Conservation (phyloP, 192 early-diverging fungal species). For the Linnemannia zychae region DNA sequence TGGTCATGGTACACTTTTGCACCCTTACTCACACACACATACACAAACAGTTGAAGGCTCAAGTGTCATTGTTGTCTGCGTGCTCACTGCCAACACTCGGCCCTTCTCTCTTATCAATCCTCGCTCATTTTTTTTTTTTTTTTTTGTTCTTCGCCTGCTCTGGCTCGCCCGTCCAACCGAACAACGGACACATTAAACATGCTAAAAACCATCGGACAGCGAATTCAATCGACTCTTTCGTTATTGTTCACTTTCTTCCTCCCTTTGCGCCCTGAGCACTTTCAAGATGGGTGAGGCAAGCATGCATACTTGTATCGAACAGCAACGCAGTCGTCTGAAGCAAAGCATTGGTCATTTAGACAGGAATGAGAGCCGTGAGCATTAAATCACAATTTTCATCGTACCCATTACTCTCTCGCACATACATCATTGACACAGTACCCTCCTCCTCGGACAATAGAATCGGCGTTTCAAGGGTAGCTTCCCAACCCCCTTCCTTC, state of each 20-base stretch:
- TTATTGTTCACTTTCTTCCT: neutral
- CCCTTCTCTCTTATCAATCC: neutral
- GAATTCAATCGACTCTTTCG: neutral
- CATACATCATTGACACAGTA: neutral
- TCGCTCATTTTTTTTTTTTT: neutral
- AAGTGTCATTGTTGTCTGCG: neutral
- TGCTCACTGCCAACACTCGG: neutral
- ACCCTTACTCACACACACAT: neutral
- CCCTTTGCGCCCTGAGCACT: neutral
- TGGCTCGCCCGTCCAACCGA: neutral
- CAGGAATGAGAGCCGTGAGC: neutral
- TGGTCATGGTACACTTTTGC: neutral
- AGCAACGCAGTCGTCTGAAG: neutral
- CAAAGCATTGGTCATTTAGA: neutral
- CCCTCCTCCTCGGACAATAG: conserved; percentile 2
- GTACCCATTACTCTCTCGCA: neutral
- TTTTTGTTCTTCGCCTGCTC: neutral
- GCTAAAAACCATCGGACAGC: neutral
- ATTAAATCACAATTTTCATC: neutral
- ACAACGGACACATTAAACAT: neutral
- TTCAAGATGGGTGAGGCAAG: neutral
- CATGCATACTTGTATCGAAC: neutral
- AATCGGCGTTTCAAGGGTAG: neutral
- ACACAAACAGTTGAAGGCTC: neutral
- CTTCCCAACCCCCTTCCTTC: neutral